Evolutionary conservation across 2,329 filamentous ascomycete genomes (phyloP), one percentile per base, ranked within the genome.

Genomic region (Cryoendolithus antarcticus): DNA sequence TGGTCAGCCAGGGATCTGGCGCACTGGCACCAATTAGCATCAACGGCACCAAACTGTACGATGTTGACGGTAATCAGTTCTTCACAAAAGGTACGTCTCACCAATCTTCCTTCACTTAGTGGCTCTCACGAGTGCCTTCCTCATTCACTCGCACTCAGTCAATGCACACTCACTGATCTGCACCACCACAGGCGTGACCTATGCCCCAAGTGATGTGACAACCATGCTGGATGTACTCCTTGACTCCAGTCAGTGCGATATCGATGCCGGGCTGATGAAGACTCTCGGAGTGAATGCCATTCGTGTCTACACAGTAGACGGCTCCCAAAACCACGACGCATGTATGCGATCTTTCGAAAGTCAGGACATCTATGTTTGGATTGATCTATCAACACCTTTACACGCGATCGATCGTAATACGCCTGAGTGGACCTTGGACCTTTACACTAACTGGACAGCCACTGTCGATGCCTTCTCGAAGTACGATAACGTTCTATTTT

Each of bases 41-140:
- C 32, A 74, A 80, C 38, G 85, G 85, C 37, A 78, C 80, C 65
- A 93, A 93, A 63, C 86, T 93, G 67, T 93, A 93, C 66, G 78
- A 76, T 49, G 75, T 74, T 52, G 75, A 88, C 58, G 85, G 85
- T 47, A 70, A 77, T 27, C 85, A 93, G 57, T 93, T 83, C 69
- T 91, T 77, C 61, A 72, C 91, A 60, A 91, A 88, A 65, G 84
- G 84, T 82, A 61, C 9, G 39, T 11, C 10, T 34, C 29, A 39
- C 12, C 28, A 21, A 13, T 11, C 8, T 21, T 27, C 24, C 11
- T 38, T 36, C 11, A 44, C 74, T 77, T 44, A 19, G 64, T 62
- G 27, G 59, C 64, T 27, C 24, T 27, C 24, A 27, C 24, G 24
- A 27, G 24, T 27, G 6, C 24, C 24, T 27, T 4, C 24, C 24